A percentile compares a stretch with the other conserved stretches of the same genome.
phyloP scores from a whole-genome alignment of 2,329 filamentous ascomycete genomes.

The Chrysoporthe puriensis region DNA sequence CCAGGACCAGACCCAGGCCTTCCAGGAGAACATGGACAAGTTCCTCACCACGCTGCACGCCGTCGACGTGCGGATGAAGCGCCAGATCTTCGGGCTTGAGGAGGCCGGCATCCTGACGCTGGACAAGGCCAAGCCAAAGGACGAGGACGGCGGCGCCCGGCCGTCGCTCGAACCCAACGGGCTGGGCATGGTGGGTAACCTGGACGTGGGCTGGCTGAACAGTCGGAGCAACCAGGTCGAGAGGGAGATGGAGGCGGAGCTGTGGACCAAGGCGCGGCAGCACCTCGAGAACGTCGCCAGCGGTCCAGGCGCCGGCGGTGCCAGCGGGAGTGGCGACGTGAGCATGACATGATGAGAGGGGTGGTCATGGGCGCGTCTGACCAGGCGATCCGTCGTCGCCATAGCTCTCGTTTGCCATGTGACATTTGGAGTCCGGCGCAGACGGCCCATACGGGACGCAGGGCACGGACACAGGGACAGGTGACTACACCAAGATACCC shows the following conservation, averaged over 20 bases:
- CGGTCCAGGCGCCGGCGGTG: neutral
- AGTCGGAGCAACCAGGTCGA: conserved; percentile 81
- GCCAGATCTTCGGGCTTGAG: conserved; percentile 78
- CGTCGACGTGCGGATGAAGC: conserved; percentile 73
- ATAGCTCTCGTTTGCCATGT: neutral
- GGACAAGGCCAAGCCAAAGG: conserved; percentile 32
- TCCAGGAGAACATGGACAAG: conserved; percentile 62
- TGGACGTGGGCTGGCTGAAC: conserved; percentile 91
- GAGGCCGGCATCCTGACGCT: conserved; percentile 75
- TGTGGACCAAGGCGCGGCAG: conserved; percentile 67
- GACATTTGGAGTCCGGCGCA: conserved; percentile 19
- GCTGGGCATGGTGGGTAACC: conserved; percentile 57
- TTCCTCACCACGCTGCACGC: conserved; percentile 76
- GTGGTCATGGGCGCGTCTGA: too few relatives aligned
- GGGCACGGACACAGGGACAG: neutral
- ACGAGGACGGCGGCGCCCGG: conserved; percentile 32
- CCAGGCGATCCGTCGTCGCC: neutral
- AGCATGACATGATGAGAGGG: conserved; percentile 38
- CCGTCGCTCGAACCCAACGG: conserved; percentile 55
- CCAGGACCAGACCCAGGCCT: conserved; percentile 57
- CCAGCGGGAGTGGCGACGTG: conserved; percentile 30
- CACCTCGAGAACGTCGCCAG: conserved; percentile 52
- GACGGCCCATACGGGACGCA: neutral
- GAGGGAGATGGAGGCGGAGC: conserved; percentile 79
- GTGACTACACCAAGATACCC: conserved; percentile 24